Evolutionary conservation across 164 flowering plant genomes (phyloP).

Genomic region (Magnolia changhungtana): DNA sequence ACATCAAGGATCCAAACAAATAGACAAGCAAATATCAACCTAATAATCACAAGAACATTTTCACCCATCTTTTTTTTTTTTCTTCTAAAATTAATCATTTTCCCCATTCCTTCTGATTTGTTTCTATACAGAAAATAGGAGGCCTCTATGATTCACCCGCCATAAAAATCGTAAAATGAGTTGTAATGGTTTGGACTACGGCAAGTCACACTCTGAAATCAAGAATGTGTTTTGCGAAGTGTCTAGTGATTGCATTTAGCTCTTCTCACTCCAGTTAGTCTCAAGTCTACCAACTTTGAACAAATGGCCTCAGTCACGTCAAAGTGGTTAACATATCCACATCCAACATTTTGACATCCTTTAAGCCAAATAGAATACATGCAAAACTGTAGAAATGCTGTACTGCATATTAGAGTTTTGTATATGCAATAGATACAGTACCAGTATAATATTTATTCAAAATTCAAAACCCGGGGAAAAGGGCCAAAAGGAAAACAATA

Average conservation of each 20-base stretch:
- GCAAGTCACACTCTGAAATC: background rate
- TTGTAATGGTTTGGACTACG: background rate
- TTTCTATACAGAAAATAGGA: background rate
- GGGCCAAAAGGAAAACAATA: too few relatives aligned
- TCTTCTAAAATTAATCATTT: too few relatives aligned
- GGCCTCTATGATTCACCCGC: background rate
- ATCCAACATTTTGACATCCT: background rate
- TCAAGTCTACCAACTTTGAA: background rate
- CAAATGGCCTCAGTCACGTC: background rate
- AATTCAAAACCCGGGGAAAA: background rate
- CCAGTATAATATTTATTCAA: background rate
- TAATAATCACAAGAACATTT: too few relatives aligned
- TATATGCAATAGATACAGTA: too few relatives aligned
- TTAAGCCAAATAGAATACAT: too few relatives aligned
- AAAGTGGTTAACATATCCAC: background rate
- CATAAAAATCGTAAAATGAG: background rate
- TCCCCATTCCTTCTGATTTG: background rate
- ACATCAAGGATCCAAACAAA: background rate
- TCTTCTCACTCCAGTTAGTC: background rate
- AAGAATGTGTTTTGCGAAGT: background rate
- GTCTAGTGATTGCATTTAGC: background rate
- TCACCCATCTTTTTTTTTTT: too few relatives aligned
- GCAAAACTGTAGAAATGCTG: too few relatives aligned
- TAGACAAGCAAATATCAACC: background rate
- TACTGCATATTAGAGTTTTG: too few relatives aligned